These are phyloP conservation scores for Sphaerobolus stellatus DNA, from an alignment of 1,284 basidiomycete genomes.

Conservation along the genomic window DNA sequence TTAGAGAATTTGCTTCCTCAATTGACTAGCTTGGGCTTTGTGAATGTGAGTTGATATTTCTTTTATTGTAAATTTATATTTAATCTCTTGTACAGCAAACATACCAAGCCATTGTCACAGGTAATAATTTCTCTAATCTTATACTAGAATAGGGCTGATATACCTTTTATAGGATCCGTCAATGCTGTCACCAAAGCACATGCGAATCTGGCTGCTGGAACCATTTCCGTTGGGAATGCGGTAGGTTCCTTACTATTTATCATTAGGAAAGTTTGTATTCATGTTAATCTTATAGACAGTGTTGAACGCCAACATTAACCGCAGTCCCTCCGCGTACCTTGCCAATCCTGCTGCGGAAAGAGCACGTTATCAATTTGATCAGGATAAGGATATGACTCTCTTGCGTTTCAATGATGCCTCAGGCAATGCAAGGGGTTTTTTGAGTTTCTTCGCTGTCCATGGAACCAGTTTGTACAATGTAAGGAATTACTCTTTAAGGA, in stretches of 20 bases:
- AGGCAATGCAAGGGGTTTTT: conserved; percentile 60
- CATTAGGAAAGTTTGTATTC: not conserved
- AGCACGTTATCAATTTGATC: conserved; percentile 62
- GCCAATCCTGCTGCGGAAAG: conserved; percentile 70
- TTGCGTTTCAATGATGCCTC: conserved; percentile 59
- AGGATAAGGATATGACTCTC: conserved; percentile 70
- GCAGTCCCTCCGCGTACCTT: conserved; percentile 70
- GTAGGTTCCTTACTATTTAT: not conserved
- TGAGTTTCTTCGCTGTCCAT: conserved; percentile 80
- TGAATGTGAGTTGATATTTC: conserved; percentile 36
- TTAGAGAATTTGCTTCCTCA: conserved; percentile 76
- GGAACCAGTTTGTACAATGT: conserved; percentile 77
- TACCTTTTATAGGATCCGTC: conserved; percentile 70
- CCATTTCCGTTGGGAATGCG: conserved; percentile 64
- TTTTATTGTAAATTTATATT: not conserved
- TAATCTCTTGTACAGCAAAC: conserved; percentile 21
- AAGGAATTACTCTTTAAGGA: too few relatives aligned
- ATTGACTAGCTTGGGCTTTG: conserved; percentile 72
- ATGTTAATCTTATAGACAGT: conserved; percentile 38
- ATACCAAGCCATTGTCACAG: conserved; percentile 32
- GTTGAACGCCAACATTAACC: conserved; percentile 69
- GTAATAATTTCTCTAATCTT: not conserved
- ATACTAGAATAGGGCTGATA: conserved; percentile 57
- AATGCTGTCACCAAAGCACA: conserved; percentile 70
- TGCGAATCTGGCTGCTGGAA: conserved; percentile 56